phyloP scores from a whole-genome alignment of 164 flowering plant genomes.

The Annona cherimola region DNA sequence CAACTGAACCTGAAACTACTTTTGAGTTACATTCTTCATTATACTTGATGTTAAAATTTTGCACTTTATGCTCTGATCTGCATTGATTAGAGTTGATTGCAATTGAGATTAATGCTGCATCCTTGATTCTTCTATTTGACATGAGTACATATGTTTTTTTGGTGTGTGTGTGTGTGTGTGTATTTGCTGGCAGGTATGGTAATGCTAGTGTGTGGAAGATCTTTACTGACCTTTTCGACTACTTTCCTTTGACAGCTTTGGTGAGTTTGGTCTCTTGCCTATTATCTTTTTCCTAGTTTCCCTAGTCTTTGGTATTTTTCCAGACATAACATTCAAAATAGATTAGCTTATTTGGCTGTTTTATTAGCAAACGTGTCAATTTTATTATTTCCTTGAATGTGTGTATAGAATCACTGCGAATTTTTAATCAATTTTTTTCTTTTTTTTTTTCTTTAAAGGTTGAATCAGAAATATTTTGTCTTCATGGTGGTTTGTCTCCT shows the following conservation, averaged over 20 bases:
- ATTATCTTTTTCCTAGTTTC: not conserved
- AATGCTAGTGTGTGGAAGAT: slow-evolving; percentile 94
- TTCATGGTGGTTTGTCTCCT: slow-evolving; percentile 95
- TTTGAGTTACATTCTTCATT: not conserved
- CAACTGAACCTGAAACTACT: not conserved
- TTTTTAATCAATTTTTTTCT: not conserved
- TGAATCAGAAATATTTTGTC: slow-evolving; percentile 94
- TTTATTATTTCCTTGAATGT: not conserved
- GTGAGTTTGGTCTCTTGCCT: slow-evolving; percentile 35
- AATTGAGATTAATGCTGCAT: no score
- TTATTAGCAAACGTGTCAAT: not conserved
- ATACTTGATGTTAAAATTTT: no score
- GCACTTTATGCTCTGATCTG: no score
- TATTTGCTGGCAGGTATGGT: slow-evolving; percentile 65
- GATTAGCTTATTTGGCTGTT: slow-evolving; percentile 1
- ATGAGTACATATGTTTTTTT: not conserved
- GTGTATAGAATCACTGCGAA: not conserved
- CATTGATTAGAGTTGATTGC: no score
- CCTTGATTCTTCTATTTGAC: not conserved
- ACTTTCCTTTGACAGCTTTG: slow-evolving; percentile 92
- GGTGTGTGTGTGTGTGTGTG: no score
- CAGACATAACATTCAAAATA: not conserved
- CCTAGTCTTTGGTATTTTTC: no score
- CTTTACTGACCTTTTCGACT: slow-evolving; percentile 92
- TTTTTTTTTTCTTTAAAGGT: slow-evolving; percentile 37